phyloP scores from a whole-genome alignment of 1,284 basidiomycete genomes.

The Neonothopanus nambi region DNA sequence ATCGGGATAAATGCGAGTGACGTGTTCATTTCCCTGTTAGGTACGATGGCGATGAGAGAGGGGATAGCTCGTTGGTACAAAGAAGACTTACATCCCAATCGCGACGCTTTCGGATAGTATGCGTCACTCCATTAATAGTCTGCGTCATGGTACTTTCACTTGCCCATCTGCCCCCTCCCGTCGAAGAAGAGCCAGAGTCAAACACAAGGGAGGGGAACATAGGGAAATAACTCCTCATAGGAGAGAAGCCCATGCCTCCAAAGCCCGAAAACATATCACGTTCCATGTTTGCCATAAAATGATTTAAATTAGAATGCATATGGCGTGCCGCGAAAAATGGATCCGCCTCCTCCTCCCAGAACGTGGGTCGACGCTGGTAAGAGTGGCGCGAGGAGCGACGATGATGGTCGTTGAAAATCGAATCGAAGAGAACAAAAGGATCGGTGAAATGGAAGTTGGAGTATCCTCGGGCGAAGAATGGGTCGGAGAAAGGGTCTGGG shows the following conservation, averaged over 20 bases:
- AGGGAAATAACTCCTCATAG: slow-evolving; percentile 17
- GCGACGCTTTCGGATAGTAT: slow-evolving; percentile 53
- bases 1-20: slow-evolving; percentile 62
- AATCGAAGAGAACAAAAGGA: slow-evolving; percentile 71
- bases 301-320: slow-evolving; percentile 32
- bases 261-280: slow-evolving; percentile 28
- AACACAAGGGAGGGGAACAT: slow-evolving; percentile 4
- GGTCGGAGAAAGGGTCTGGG: slow-evolving; percentile 30
- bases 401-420: slow-evolving; percentile 56
- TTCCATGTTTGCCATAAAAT: slow-evolving; percentile 31
- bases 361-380: slow-evolving; percentile 25
- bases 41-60: not conserved
- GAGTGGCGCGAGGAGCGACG: slow-evolving; percentile 22
- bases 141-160: slow-evolving; percentile 54
- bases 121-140: slow-evolving; percentile 65
- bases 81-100: slow-evolving; percentile 50
- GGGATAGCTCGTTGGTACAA: slow-evolving; percentile 7
- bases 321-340: slow-evolving; percentile 31
- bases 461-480: slow-evolving; percentile 26
- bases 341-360: slow-evolving; percentile 22
- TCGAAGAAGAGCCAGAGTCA: slow-evolving; percentile 17
- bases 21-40: slow-evolving; percentile 69
- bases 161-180: slow-evolving; percentile 40
- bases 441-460: slow-evolving; percentile 56
- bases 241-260: slow-evolving; percentile 19